Conservation (phyloP, 2,329 filamentous ascomycete species). For the Endoconidiophora polonica region DNA sequence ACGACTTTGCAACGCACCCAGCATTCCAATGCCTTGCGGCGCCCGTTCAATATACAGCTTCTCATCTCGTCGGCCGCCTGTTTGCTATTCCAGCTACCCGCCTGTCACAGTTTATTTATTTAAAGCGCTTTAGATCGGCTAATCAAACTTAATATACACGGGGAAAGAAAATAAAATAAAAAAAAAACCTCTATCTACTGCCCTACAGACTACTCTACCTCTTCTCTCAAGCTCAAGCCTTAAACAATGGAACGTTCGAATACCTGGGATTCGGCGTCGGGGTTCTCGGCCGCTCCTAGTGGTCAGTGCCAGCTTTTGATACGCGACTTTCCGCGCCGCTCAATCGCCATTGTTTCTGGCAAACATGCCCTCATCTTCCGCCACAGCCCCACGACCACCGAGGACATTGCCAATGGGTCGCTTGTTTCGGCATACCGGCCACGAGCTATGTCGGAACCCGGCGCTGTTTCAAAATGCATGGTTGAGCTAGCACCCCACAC, state of each 20-base stretch:
- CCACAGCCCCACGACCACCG: conserved; percentile 51
- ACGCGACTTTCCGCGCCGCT: conserved; percentile 71
- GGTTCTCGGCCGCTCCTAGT: conserved; percentile 24
- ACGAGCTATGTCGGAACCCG: conserved; percentile 23
- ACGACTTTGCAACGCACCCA: too few relatives aligned
- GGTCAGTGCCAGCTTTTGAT: conserved; percentile 64
- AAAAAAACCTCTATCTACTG: background rate
- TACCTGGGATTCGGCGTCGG: conserved; percentile 11
- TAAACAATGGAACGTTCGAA: conserved; percentile 12
- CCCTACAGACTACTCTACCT: too few relatives aligned
- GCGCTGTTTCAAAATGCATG: conserved; percentile 52
- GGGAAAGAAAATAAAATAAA: too few relatives aligned
- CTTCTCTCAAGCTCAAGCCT: background rate
- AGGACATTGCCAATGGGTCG: conserved; percentile 40
- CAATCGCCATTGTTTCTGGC: conserved; percentile 69
- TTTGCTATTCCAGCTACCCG: background rate
- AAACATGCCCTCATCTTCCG: conserved; percentile 73
- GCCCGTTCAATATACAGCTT: too few relatives aligned
- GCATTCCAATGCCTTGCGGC: too few relatives aligned
- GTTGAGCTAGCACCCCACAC: conserved; percentile 63
- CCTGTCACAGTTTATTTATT: background rate
- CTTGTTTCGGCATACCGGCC: conserved; percentile 33
- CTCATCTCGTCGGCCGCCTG: too few relatives aligned
- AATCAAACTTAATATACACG: too few relatives aligned
- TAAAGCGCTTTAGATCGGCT: too few relatives aligned